Evolutionary conservation across 2,329 filamentous ascomycete genomes (phyloP).

Genomic region (Cryoendolithus antarcticus): DNA sequence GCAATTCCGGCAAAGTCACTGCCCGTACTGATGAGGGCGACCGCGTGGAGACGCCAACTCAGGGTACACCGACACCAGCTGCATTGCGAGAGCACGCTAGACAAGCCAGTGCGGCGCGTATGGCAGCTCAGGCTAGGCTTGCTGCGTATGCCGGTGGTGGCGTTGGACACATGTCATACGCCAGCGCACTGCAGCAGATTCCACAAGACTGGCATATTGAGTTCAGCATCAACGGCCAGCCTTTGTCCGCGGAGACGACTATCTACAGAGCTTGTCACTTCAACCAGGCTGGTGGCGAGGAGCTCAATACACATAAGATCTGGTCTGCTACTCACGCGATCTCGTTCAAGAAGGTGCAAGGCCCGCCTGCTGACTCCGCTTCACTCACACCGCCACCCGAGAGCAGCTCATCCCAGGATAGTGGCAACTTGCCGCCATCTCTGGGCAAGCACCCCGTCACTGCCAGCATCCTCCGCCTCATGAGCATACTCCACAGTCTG

Average conservation of each 20-base stretch:
- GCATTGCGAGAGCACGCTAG: constrained; percentile 11
- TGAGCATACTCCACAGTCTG: constrained; percentile 82
- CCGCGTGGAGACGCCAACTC: constrained; percentile 68
- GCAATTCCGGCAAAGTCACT: constrained; percentile 73
- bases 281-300: constrained; percentile 47
- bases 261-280: constrained; percentile 90
- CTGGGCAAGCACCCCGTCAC: constrained; percentile 74
- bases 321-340: constrained; percentile 88
- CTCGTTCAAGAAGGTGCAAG: constrained; percentile 76
- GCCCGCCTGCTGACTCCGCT: constrained; percentile 62
- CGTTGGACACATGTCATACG: constrained; percentile 38
- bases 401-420: constrained; percentile 38
- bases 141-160: constrained; percentile 8
- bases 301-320: constrained; percentile 55
- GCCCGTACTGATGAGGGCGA: constrained; percentile 88
- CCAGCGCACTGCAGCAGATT: constrained; percentile 64
- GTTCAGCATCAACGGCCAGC: constrained; percentile 74
- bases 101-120: constrained; percentile 2
- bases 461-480: constrained; percentile 71
- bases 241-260: constrained; percentile 81
- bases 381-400: constrained; percentile 38
- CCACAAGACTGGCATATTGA: constrained; percentile 97
- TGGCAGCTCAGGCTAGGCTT: constrained; percentile 20
- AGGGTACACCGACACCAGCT: constrained; percentile 30
- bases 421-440: constrained; percentile 59